Conservation (phyloP, 2,329 filamentous ascomycete species). For the Penicillium griseofulvum region DNA sequence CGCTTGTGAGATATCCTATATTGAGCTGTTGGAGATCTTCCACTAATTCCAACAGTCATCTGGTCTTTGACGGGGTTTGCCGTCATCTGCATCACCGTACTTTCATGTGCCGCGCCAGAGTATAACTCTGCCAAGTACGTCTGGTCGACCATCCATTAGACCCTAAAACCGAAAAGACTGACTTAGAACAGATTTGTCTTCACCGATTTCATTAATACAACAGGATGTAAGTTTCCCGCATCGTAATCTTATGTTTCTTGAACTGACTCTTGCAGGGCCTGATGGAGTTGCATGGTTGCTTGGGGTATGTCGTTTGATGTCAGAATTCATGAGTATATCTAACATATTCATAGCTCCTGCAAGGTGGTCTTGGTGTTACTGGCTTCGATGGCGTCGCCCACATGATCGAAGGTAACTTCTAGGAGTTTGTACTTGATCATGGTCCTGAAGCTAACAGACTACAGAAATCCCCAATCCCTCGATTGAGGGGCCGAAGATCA, state of each 20-base stretch:
- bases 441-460: slow-evolving; percentile 4
- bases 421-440: background rate
- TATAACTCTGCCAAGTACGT: slow-evolving; percentile 63
- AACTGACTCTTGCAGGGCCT: slow-evolving; percentile 46
- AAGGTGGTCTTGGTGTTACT: slow-evolving; percentile 55
- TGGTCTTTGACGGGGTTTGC: slow-evolving; percentile 69
- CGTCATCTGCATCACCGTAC: slow-evolving; percentile 66
- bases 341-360: slow-evolving; percentile 36
- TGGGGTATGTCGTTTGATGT: slow-evolving; percentile 31
- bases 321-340: slow-evolving; percentile 7
- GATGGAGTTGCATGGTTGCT: slow-evolving; percentile 57
- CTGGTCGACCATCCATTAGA: too few species aligned
- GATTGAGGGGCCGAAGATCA: slow-evolving; percentile 62
- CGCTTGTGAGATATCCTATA: slow-evolving; percentile 48
- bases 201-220: slow-evolving; percentile 64
- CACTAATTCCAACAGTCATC: slow-evolving; percentile 45
- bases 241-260: background rate
- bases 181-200: slow-evolving; percentile 50
- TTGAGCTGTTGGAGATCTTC: background rate
- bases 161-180: background rate
- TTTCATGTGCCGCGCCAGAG: slow-evolving; percentile 64
- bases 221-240: slow-evolving; percentile 50
- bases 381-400: slow-evolving; percentile 52
- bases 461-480: slow-evolving; percentile 45
- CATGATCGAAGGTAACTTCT: slow-evolving; percentile 49